Evolutionary conservation across 257 asterid species (phyloP), one percentile per base, ranked within the genome.

Genomic region (Solanum acaule): DNA sequence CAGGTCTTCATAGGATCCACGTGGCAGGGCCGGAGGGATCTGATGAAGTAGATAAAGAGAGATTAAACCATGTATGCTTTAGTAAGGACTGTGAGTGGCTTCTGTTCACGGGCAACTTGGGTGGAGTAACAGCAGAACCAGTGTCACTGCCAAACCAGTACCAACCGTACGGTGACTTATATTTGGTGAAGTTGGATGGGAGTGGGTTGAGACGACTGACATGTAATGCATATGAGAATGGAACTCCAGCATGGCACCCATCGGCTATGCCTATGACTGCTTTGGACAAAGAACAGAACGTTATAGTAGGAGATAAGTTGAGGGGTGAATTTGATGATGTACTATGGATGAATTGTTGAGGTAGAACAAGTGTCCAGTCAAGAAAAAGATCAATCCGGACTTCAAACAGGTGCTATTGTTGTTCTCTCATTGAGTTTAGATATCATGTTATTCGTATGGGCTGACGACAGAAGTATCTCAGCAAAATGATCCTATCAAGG

Each of bases 161-260:
- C 90, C 98, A 96, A 92, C 98, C 99, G 5, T 95, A 94, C 11
- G 98, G 98, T 35, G 99, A 96, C 6, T 82, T 96, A 88, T 93
- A 92, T 87, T 10, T 91, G 92, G 97, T 89, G 88, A 93, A 93
- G 84, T 23, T 94, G 93, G 98, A 96, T 67, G 99, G 98, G 49
- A 93, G 94, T 72, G 96, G 92, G 5, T 87, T 95, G 94, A 89
- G 37, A 93, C 93, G 94, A 89, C 92, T 96, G 91, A 96, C 98
- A 25, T 94, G 93, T 89, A 93, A 94, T 6, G 98, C 94, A 23
- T 95, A 96, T 49, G 98, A 95, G 91, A 94, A 96, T 16, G 98
- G 99, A 23, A 93, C 96, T 88, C 98, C 96, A 14, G 93, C 95
- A 11, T 95, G 98, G 98, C 92, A 93, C 83, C 96, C 95, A 0